Conservation (phyloP, 2,329 filamentous ascomycete species). For the Curvularia hawaiiensis region DNA sequence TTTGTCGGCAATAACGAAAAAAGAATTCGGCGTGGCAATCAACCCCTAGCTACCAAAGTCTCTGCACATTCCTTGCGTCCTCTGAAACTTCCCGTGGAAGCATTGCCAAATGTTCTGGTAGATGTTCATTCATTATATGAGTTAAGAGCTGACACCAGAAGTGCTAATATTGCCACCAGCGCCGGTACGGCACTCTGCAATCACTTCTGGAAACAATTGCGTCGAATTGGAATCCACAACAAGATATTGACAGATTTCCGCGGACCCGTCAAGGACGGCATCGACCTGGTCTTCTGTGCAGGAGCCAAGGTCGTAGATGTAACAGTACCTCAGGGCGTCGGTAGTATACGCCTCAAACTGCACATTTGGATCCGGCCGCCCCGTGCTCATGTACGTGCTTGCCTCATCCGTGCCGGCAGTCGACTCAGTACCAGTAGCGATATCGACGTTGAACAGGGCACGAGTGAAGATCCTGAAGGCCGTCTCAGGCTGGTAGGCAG, state of each 20-base stretch:
- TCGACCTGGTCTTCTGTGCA: constrained; percentile 22
- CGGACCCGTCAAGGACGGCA: constrained; percentile 18
- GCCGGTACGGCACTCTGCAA: constrained; percentile 18
- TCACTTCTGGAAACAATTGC: constrained; percentile 24
- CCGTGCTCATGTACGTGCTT: constrained; percentile 20
- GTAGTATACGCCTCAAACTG: constrained; percentile 14
- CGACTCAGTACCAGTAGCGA: constrained; percentile 51
- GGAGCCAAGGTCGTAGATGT: constrained; percentile 22
- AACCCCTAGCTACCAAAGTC: not conserved
- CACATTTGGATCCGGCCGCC: constrained; percentile 20
- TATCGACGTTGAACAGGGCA: constrained; percentile 50
- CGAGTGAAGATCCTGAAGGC: constrained; percentile 58
- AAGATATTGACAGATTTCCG: constrained; percentile 25
- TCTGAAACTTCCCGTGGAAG: not conserved
- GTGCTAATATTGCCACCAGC: constrained; percentile 7
- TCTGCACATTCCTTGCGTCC: not conserved
- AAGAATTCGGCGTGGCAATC: not conserved
- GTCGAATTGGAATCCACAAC: constrained; percentile 28
- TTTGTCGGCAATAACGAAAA: not conserved
- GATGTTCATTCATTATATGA: not conserved
- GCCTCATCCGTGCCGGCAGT: constrained; percentile 9
- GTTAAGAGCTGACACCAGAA: not conserved
- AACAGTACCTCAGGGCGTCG: constrained; percentile 21
- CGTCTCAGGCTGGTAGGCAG: constrained; percentile 52
- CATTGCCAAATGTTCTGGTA: not conserved